Conservation (phyloP, 2,329 filamentous ascomycete species). For the Fulvia fulva region DNA sequence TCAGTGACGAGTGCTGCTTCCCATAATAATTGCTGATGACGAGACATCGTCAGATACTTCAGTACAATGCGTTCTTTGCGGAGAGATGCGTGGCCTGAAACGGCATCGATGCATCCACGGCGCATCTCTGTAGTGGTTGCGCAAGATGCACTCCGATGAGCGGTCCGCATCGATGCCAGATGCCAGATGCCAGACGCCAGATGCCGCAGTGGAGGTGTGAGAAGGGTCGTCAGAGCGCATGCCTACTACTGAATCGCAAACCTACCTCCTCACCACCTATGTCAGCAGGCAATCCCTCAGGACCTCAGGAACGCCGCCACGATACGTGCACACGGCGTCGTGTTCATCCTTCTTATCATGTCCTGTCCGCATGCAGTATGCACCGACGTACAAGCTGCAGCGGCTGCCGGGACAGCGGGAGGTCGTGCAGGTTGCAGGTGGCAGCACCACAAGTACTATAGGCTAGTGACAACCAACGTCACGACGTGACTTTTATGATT, state of each 20-base stretch:
- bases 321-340: background rate
- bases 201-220: background rate
- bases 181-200: background rate
- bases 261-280: background rate
- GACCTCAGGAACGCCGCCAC: background rate
- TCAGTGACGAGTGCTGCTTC: background rate
- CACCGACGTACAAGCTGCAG: background rate
- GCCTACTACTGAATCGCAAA: background rate
- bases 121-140: background rate
- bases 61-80: background rate
- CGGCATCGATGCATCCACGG: background rate
- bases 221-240: background rate
- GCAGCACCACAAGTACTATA: background rate
- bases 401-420: background rate
- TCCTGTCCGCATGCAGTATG: background rate
- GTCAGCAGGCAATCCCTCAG: constrained; percentile 1
- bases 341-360: background rate
- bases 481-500: background rate
- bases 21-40: too few relatives aligned
- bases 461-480: too few relatives aligned
- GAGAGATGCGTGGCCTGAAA: background rate
- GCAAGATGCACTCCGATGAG: background rate
- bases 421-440: background rate
- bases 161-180: background rate
- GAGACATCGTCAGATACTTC: background rate